Conservation (phyloP, 2,329 filamentous ascomycete genomes). For the Teratosphaeria epicoccoides region DNA sequence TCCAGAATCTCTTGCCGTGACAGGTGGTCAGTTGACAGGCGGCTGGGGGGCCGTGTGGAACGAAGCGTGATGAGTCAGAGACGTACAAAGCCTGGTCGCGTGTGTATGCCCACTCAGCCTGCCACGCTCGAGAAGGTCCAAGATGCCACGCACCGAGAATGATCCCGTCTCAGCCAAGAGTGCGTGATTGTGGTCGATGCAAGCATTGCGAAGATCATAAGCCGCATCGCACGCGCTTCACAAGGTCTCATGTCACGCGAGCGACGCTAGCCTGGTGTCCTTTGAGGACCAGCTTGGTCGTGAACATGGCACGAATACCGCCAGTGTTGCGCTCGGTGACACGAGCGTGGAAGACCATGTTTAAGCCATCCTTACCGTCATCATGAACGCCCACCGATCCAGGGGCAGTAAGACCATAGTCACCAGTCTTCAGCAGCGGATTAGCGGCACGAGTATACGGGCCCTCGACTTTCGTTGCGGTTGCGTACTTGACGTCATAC, state of each 20-base stretch:
- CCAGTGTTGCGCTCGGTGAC: slow-evolving; percentile 14
- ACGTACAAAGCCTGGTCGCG: no score
- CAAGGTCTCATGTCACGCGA: background rate
- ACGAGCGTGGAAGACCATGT: slow-evolving; percentile 26
- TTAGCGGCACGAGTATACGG: slow-evolving; percentile 20
- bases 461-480: slow-evolving; percentile 16
- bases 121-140: no score
- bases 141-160: no score
- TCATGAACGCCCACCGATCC: slow-evolving; percentile 20
- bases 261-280: slow-evolving; percentile 13
- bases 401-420: slow-evolving; percentile 23
- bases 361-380: slow-evolving; percentile 14
- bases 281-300: slow-evolving; percentile 18
- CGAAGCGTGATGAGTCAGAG: no score
- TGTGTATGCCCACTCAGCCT: no score
- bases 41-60: no score
- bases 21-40: no score
- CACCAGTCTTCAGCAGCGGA: slow-evolving; percentile 20
- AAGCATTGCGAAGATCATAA: background rate
- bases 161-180: no score
- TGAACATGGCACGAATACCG: slow-evolving; percentile 25
- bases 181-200: background rate
- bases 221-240: background rate
- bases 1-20: no score
- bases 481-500: slow-evolving; percentile 27